Evolutionary conservation across 2,329 filamentous ascomycete species (phyloP).

Genomic region (Claviceps pusilla): DNA sequence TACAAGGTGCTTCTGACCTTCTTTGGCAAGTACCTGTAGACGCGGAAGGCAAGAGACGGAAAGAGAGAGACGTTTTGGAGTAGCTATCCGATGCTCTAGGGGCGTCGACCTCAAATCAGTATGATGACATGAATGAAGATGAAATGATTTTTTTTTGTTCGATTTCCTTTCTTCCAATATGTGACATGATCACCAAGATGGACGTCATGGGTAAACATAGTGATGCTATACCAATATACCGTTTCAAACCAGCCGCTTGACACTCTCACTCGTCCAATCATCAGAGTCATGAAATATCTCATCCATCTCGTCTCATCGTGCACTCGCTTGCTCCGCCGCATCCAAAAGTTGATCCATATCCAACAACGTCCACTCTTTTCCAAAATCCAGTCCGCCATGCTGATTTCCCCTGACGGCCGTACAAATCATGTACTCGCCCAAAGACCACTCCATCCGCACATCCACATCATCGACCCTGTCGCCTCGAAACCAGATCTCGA

Average conservation of each 20-base stretch:
- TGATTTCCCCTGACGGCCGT: constrained; percentile 31
- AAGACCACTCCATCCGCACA: constrained; percentile 21
- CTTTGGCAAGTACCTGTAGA: constrained; percentile 35
- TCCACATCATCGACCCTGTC: constrained; percentile 19
- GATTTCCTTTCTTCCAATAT: no score
- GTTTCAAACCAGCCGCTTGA: no score
- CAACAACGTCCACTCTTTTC: constrained; percentile 11
- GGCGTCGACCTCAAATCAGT: neutral
- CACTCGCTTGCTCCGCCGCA: constrained; percentile 23
- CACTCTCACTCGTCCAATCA: no score
- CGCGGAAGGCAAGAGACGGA: neutral
- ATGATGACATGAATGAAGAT: neutral
- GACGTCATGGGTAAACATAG: no score
- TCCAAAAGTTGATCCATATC: constrained; percentile 30
- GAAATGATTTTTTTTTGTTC: no score
- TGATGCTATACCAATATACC: no score
- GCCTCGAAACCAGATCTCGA: constrained; percentile 19
- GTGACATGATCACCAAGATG: no score
- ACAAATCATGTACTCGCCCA: constrained; percentile 41
- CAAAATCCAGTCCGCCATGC: constrained; percentile 25
- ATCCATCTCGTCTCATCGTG: neutral
- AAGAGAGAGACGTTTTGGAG: neutral
- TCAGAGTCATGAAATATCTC: no score
- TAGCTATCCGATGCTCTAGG: neutral
- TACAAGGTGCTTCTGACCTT: constrained; percentile 45